phyloP scores from a whole-genome alignment of 495 filamentous ascomycete species.

The Neurospora tetrasperma region DNA sequence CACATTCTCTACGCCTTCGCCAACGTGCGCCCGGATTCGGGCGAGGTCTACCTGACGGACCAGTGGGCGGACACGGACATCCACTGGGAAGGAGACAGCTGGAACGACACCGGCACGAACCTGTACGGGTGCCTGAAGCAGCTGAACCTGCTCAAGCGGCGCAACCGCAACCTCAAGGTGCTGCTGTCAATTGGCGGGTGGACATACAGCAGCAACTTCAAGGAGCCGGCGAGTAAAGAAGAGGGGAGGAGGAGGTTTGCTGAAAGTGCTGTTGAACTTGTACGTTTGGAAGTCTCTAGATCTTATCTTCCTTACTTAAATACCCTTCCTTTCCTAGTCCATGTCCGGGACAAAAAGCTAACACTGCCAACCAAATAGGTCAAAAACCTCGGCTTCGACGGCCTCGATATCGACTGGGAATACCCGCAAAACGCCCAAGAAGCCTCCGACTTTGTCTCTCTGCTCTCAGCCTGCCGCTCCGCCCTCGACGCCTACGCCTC shows the following conservation, averaged over 20 bases:
- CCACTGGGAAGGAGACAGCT: conserved; percentile 76
- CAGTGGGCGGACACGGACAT: conserved; percentile 81
- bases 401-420: conserved; percentile 55
- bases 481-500: conserved; percentile 50
- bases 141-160: conserved; percentile 80
- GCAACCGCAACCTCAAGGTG: conserved; percentile 80
- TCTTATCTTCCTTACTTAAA: too few relatives aligned
- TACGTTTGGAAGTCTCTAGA: background rate
- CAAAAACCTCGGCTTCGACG: conserved; percentile 51
- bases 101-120: conserved; percentile 60
- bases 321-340: too few relatives aligned
- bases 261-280: conserved; percentile 51
- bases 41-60: conserved; percentile 66
- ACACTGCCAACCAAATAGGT: conserved; percentile 21
- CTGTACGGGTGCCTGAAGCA: conserved; percentile 92
- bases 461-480: conserved; percentile 55
- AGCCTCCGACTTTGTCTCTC: conserved; percentile 63
- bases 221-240: conserved; percentile 54
- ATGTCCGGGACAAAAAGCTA: background rate
- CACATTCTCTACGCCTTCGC: conserved; percentile 76
- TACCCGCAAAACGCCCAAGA: conserved; percentile 48
- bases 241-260: conserved; percentile 61
- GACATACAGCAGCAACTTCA: conserved; percentile 89
- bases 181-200: conserved; percentile 92
- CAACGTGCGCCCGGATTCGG: conserved; percentile 53